Evolutionary conservation across 495 filamentous ascomycete species (phyloP).

Genomic region (Penicillium cinerascens): DNA sequence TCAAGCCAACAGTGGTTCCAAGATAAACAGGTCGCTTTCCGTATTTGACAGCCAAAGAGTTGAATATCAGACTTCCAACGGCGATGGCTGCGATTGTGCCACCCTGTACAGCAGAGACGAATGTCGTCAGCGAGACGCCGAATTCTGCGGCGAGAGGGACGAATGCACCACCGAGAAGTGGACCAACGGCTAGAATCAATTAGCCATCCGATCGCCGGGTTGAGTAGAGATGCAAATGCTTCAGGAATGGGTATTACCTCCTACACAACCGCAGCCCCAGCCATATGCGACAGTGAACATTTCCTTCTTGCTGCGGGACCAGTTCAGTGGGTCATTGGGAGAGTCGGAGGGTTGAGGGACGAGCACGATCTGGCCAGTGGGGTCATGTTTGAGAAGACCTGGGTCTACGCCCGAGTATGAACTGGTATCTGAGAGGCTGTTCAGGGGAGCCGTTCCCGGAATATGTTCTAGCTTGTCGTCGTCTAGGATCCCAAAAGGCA

Average conservation of each 20-base stretch:
- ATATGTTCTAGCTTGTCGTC: conserved; percentile 58
- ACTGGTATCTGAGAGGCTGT: conserved; percentile 14
- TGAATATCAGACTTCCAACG: conserved; percentile 54
- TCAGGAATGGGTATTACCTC: conserved; percentile 21
- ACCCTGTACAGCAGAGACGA: conserved; percentile 33
- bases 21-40: conserved; percentile 63
- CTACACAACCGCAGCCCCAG: conserved; percentile 36
- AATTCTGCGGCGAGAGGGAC: conserved; percentile 35
- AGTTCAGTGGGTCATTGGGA: conserved; percentile 48
- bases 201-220: neutral
- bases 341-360: conserved; percentile 48
- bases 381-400: conserved; percentile 38
- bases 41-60: conserved; percentile 61
- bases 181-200: conserved; percentile 29
- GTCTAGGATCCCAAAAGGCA: conserved; percentile 75
- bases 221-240: neutral
- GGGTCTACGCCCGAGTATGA: conserved; percentile 34
- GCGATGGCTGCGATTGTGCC: conserved; percentile 42
- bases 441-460: conserved; percentile 51
- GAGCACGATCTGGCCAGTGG: conserved; percentile 41
- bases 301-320: conserved; percentile 44
- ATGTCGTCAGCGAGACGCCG: conserved; percentile 30
- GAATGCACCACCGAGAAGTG: conserved; percentile 33
- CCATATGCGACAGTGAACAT: conserved; percentile 33
- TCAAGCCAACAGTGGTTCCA: conserved; percentile 53